phyloP scores from a whole-genome alignment of 805 yeast genomes.

The Yueomyces sinensis region DNA sequence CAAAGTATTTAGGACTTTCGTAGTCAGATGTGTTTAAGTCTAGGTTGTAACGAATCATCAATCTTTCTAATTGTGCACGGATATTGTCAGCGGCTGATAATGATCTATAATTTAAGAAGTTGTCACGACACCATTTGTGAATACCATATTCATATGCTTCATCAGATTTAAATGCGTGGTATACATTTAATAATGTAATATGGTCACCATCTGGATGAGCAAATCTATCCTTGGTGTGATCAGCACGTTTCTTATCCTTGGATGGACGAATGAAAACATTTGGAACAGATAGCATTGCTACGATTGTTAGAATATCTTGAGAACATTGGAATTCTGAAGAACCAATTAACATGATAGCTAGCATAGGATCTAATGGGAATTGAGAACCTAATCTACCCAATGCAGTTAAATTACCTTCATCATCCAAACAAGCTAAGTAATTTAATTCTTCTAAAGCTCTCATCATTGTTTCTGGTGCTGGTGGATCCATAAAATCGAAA shows the following conservation, averaged over 20 bases:
- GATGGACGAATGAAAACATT: constrained; percentile 91
- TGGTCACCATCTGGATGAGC: constrained; percentile 96
- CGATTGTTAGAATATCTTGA: constrained; percentile 76
- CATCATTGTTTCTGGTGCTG: constrained; percentile 99
- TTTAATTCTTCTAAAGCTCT: constrained; percentile 92
- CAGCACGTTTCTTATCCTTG: constrained; percentile 76
- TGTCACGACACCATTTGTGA: constrained; percentile 83
- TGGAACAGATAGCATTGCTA: constrained; percentile 86
- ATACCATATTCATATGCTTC: constrained; percentile 56
- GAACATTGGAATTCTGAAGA: constrained; percentile 80
- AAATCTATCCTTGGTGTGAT: constrained; percentile 74
- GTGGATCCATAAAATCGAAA: constrained; percentile 98
- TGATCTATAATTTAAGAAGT: constrained; percentile 74
- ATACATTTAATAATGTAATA: constrained; percentile 78
- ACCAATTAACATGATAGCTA: constrained; percentile 85
- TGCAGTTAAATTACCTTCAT: constrained; percentile 82
- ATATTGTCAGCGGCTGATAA: constrained; percentile 78
- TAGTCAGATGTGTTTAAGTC: constrained; percentile 57
- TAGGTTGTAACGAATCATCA: constrained; percentile 73
- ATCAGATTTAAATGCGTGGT: constrained; percentile 65
- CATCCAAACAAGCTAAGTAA: constrained; percentile 78
- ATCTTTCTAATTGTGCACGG: constrained; percentile 64
- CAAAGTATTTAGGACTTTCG: constrained; percentile 56
- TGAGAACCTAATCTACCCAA: constrained; percentile 83
- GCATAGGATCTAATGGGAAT: constrained; percentile 91